Evolutionary conservation across 495 filamentous ascomycete species (phyloP).

Genomic region (Aspergillus saccharolyticus): DNA sequence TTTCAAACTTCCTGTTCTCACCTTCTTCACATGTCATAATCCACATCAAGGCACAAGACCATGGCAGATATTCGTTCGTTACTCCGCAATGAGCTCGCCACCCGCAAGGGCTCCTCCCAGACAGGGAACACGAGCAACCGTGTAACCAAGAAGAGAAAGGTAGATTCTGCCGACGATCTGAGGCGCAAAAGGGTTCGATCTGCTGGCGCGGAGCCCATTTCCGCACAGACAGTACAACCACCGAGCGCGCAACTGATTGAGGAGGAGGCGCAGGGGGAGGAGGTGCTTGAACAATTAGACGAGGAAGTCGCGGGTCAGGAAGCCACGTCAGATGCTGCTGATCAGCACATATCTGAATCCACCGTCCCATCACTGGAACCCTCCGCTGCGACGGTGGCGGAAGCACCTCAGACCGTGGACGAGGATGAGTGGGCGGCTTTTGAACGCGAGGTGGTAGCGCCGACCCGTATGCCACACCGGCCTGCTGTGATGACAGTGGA

Average conservation of each 20-base stretch:
- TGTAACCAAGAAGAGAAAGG: conserved; percentile 55
- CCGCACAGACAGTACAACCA: conserved; percentile 21
- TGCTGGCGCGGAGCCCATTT: conserved; percentile 25
- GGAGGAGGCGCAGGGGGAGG: conserved; percentile 17
- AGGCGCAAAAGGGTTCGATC: conserved; percentile 47
- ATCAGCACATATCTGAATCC: no score
- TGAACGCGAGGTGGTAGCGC: conserved; percentile 73
- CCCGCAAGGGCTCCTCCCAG: conserved; percentile 58
- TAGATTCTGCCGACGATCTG: conserved; percentile 41
- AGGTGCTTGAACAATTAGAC: conserved; percentile 26
- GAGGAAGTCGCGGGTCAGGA: conserved; percentile 31
- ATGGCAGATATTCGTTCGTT: conserved; percentile 86
- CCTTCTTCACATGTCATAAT: background rate
- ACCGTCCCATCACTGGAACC: no score
- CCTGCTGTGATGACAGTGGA: conserved; percentile 30
- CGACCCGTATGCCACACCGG: conserved; percentile 32
- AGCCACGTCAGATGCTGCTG: conserved; percentile 17
- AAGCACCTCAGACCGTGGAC: conserved; percentile 46
- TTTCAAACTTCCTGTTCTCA: background rate
- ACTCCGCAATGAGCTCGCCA: conserved; percentile 73
- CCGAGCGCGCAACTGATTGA: conserved; percentile 24
- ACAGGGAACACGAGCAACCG: conserved; percentile 36
- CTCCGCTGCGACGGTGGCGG: conserved; percentile 9
- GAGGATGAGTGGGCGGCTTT: conserved; percentile 91
- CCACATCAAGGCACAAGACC: background rate